Base-by-base conservation (phyloP, 2,329 filamentous ascomycete genomes). In the Teratosphaeria gauchensis region DNA sequence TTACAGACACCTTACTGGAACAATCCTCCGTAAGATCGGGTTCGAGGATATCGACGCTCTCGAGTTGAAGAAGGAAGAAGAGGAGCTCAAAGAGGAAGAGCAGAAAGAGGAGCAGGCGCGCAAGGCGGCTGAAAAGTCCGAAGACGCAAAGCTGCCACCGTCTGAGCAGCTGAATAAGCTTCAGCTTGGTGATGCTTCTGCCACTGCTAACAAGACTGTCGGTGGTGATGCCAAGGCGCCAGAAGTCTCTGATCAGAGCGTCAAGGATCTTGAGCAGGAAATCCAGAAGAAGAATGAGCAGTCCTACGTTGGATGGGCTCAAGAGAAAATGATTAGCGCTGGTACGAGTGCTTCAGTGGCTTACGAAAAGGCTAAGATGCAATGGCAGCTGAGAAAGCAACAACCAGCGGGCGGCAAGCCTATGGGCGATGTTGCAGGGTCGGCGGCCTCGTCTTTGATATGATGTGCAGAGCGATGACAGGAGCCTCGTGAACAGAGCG, bases 1-100 rank as follows among this genome's bases (percentile, higher is more conserved):
- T 52, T 82, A 82, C 65, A 71, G 78, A 19, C 80, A 77, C 63
- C 71, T 80, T 3, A 79, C 78, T 0, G 80, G 80, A 7, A 72
- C 69, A 1, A 78, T 82, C n/a, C 63, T 82, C 35, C 74, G 76
- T 60, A 76, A 77, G 58, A 78, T 82, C 30, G 80, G 79, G 3
- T 81, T 80, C 61, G 77, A 81, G 55, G 79, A 82, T 55, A 70
- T 82, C 4, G 77, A 81, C 61, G 55, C 74, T 1, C 72, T 73
- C 21, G 74, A 69, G 72, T 74, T 84, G 2, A 76, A 80, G 63
- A 68, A 75, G 67, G 75, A 80, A 66, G 66, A 74, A 60, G 69
- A 74, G 59, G 71, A 69, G 52, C 65, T 72, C 1, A 69, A 74
- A 57, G 69, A 71, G 56, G 70, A 73, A 54, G 74, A 75, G 56